Evolutionary conservation across 1,284 basidiomycete species (phyloP), one percentile per base, ranked within the genome.

Genomic region (Sporisorium iseilematis-ciliati): DNA sequence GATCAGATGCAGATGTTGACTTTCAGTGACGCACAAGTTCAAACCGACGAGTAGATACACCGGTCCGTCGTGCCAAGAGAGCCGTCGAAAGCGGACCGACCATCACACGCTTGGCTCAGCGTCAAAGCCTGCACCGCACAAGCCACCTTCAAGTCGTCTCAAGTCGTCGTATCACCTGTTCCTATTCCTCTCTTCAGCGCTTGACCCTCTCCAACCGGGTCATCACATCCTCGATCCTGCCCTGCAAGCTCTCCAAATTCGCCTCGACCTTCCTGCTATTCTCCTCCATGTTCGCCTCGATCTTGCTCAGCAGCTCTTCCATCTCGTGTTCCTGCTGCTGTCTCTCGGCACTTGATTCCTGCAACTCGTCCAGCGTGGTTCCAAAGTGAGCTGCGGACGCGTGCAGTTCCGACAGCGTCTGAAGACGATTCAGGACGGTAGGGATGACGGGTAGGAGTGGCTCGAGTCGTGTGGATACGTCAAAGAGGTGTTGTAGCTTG

Each of bases 391-490:
- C 88, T 0, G 95, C 93, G 48, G 92, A 91, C 0, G 91, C 88
- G 83, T 99, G 96, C 65, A 99, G 86, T 0, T 90, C 85, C 2
- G 93, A 91, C 10, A 99, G 88, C 11, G 94, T 94, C 51, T 92
- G 90, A 31, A 99, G 87, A 4, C 96, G 91, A 0, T 91, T 90
- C 21, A 99, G 89, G n/a, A 99, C 91, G 63, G 94, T 92, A 0
- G 95, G 93, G 11, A 97, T 91, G 64, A 97, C 91, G 0, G 96
- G 94, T 0, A 98, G 87, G 0, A 93, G 89, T 0, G 95, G 94
- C 20, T 92, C 91, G 0, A 99, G 89, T 0, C 95, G 91, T 11
- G 91, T 90, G 2, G 97, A 88, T 31, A 97, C 86, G 0, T 91
- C 90, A n/a, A 94, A 88, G 1, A 89, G 86, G 12, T 83, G 65